phyloP scores from a whole-genome alignment of 805 yeast genomes.

The Suhomyces emberorum region DNA sequence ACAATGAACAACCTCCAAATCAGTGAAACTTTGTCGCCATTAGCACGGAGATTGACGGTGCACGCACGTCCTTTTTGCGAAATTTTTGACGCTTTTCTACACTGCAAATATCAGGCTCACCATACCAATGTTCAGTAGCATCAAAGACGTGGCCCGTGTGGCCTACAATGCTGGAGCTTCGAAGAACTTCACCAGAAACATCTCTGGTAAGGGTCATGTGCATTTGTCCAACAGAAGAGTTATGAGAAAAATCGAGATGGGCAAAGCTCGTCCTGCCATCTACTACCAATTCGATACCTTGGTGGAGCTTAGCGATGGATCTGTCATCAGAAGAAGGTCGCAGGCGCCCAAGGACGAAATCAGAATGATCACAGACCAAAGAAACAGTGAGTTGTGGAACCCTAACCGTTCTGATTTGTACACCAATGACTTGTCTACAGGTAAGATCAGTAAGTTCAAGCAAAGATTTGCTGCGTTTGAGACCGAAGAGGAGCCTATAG shows the following conservation, averaged over 20 bases:
- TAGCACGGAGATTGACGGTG: background rate
- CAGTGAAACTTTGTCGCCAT: background rate
- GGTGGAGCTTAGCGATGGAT: constrained; percentile 93
- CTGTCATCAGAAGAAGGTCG: constrained; percentile 77
- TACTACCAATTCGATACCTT: constrained; percentile 84
- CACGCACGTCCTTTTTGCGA: background rate
- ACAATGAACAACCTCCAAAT: background rate
- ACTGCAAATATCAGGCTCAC: too few relatives aligned
- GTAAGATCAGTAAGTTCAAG: constrained; percentile 72
- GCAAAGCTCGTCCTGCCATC: constrained; percentile 91
- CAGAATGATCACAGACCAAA: constrained; percentile 82
- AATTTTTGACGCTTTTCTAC: too few relatives aligned
- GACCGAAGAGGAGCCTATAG: constrained; percentile 25
- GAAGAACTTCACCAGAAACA: constrained; percentile 8
- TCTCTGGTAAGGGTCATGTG: constrained; percentile 34
- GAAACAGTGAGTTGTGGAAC: constrained; percentile 87
- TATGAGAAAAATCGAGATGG: constrained; percentile 63
- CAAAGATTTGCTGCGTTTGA: constrained; percentile 57
- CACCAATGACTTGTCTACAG: constrained; percentile 77
- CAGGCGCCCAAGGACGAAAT: constrained; percentile 86
- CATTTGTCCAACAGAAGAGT: constrained; percentile 54
- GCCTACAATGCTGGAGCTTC: background rate
- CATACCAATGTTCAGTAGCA: background rate
- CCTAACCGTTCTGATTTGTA: constrained; percentile 75
- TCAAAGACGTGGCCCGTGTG: constrained; percentile 1